Evolutionary conservation across 1,284 basidiomycete genomes (phyloP).

Genomic region (Melampsora americana): DNA sequence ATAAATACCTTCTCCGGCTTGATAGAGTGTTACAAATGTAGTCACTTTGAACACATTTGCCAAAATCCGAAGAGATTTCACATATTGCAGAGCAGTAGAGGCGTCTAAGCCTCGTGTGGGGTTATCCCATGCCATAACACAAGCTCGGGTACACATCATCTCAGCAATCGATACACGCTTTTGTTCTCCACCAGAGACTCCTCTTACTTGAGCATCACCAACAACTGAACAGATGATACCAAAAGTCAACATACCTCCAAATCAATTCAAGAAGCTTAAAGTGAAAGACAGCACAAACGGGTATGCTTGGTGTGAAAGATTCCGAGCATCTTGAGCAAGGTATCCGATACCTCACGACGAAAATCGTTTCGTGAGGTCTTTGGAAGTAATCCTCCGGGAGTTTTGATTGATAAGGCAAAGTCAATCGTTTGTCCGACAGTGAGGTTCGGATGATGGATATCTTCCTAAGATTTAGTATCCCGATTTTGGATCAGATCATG

Average conservation of each 20-base stretch:
- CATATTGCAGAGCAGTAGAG: constrained; percentile 62
- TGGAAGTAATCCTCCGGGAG: constrained; percentile 59
- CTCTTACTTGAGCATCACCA: constrained; percentile 60
- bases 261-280: not conserved
- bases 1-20: too few species aligned
- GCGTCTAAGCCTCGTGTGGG: constrained; percentile 74
- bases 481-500: too few species aligned
- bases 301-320: constrained; percentile 57
- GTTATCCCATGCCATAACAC: constrained; percentile 57
- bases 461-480: constrained; percentile 58
- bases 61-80: constrained; percentile 60
- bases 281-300: constrained; percentile 1
- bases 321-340: constrained; percentile 61
- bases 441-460: constrained; percentile 64
- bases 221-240: constrained; percentile 57
- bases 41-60: constrained; percentile 62
- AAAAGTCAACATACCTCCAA: constrained; percentile 1
- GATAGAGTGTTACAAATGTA: too few species aligned
- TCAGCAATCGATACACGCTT: constrained; percentile 66
- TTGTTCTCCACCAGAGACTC: constrained; percentile 62
- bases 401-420: constrained; percentile 61
- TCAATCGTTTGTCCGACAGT: constrained; percentile 62
- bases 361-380: constrained; percentile 57
- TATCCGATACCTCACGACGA: constrained; percentile 60
- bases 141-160: constrained; percentile 58